Evolutionary conservation across 495 filamentous ascomycete genomes (phyloP), one percentile per base, ranked within the genome.

Genomic region (Aspergillus sclerotiicarbonarius): DNA sequence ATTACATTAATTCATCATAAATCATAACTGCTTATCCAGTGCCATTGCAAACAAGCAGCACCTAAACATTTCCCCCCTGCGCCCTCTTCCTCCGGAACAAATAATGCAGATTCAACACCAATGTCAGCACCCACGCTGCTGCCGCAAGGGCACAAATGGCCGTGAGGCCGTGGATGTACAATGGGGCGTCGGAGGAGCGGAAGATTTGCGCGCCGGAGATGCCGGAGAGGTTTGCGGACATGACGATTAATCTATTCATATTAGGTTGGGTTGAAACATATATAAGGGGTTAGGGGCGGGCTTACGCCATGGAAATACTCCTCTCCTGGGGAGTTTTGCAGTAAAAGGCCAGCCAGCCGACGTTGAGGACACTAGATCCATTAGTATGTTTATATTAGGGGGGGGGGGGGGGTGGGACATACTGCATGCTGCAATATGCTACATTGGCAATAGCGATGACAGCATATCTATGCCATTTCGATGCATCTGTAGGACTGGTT

Each of bases 181-280:
- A 72, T 21, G 77, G 82, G 13, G 72, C 74, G 33, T 84, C 81
- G 16, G 73, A 59, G 0, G 76, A 74, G 21, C 78, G 77, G 67
- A 84, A 84, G 41, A 84, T 71, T 62, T 84, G 81, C 7, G 74
- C 73, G 4, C 82, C 80, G 8, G 79, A 75, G 25, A 81, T 83
- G 2, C 80, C 80, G 4, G 76, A 68, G 45, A 72, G 68, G 55
- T 82, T 82, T 10, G 82, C 83, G 9, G 77, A 73, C 79, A 83
- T 83, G 41, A 85, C 74, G 43, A 83, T 71, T 48, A 82, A 68
- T 12, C 74, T 79, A 21, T 25, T 31, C 2, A 50, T 50, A 21
- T 54, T 46, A 39, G 30, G 45, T 37, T 50, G 4, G 9, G 20
- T 4, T 33, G 53, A 30, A 30, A 55, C 21, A 46, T 31, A 58